Conservation (phyloP, 345 rosid species). For the Cardamine occulta region DNA sequence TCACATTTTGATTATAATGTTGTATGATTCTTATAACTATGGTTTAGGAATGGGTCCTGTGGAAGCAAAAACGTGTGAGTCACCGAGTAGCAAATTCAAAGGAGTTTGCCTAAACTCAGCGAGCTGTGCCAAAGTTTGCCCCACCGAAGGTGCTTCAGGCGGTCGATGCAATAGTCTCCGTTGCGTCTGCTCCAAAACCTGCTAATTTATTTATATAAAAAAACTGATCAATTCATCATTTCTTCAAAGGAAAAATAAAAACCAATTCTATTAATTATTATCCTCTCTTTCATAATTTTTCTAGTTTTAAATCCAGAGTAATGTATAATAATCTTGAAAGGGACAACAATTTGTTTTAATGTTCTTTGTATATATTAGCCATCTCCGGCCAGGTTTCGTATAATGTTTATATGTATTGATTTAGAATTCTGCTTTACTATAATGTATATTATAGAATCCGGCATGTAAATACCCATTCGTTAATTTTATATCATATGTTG, state of each 20-base stretch:
- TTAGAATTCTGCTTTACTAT: not conserved
- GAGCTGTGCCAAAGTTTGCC: constrained; percentile 29
- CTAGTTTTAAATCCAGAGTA: not conserved
- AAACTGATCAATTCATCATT: not conserved
- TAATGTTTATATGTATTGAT: constrained; percentile 5
- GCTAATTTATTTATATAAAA: constrained; percentile 1
- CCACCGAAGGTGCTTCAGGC: constrained; percentile 23
- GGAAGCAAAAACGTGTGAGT: constrained; percentile 31
- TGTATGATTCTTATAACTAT: not conserved
- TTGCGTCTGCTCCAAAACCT: constrained; percentile 37
- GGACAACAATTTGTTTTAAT: not conserved
- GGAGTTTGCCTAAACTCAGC: constrained; percentile 39
- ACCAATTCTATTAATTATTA: not conserved
- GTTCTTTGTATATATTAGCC: not conserved
- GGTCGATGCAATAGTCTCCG: constrained; percentile 33
- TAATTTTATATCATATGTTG: not conserved
- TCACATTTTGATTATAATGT: not conserved
- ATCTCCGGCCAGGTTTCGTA: not conserved
- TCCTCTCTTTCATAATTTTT: not conserved
- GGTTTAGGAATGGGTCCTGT: constrained; percentile 34
- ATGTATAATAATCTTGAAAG: not conserved
- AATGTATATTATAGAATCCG: not conserved
- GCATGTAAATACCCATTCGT: not conserved
- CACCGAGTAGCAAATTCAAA: constrained; percentile 15
- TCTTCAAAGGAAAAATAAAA: not conserved